Percentiles rank a stretch among this genome's conserved stretches.
These are phyloP conservation scores for Leptographium radiaticola DNA, from an alignment of 2,329 filamentous ascomycete species.

Conservation along the genomic window DNA sequence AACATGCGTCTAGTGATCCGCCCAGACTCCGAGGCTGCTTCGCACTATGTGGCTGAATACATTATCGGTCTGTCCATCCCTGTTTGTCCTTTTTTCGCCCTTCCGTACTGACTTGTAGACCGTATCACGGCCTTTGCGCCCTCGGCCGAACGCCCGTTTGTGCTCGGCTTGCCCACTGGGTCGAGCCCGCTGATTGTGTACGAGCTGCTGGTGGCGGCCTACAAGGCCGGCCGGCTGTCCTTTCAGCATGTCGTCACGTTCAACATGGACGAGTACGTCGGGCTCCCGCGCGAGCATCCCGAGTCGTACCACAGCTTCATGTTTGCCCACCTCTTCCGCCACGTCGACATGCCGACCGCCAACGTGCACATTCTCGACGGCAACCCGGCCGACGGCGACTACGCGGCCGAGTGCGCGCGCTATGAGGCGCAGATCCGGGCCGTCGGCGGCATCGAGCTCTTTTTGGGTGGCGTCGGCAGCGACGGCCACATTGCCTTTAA, in stretches of 20 bases:
- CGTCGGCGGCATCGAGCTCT: constrained; percentile 61
- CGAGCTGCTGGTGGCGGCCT: constrained; percentile 47
- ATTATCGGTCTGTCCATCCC: constrained; percentile 33
- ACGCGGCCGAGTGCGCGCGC: constrained; percentile 53
- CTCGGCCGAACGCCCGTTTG: constrained; percentile 50
- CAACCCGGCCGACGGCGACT: constrained; percentile 43
- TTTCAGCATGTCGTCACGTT: constrained; percentile 62
- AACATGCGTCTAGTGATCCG: constrained; percentile 60
- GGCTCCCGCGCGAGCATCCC: constrained; percentile 57
- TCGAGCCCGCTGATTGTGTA: constrained; percentile 59
- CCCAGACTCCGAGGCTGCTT: constrained; percentile 46
- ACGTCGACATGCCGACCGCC: constrained; percentile 53
- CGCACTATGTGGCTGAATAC: constrained; percentile 58
- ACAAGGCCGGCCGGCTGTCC: constrained; percentile 37
- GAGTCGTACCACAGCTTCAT: constrained; percentile 72
- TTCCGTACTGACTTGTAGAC: constrained; percentile 19
- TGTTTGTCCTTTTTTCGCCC: not conserved
- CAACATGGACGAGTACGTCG: constrained; percentile 58
- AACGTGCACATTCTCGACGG: constrained; percentile 65
- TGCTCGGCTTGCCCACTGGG: constrained; percentile 59
- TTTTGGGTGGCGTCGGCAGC: constrained; percentile 61
- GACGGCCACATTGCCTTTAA: constrained; percentile 75
- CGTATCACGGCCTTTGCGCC: constrained; percentile 53
- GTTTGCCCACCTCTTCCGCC: constrained; percentile 69
- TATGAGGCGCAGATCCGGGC: constrained; percentile 59